Conservation (phyloP, 257 asterid species). For the Paraleonurus japonicus region DNA sequence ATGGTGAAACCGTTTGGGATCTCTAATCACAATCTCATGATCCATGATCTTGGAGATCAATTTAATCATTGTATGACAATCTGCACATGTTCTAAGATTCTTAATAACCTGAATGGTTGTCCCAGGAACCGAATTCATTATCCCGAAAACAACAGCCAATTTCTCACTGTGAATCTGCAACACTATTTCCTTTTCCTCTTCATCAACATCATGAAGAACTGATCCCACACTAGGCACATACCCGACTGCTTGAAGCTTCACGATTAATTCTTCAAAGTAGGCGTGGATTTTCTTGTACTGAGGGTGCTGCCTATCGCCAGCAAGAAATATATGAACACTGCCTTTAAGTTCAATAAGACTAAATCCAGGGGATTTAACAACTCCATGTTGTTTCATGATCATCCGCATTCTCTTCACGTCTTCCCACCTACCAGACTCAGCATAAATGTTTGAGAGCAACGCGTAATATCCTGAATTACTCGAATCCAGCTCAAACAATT, state of each 20-base stretch:
- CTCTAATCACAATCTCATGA: constrained; percentile 79
- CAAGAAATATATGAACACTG: constrained; percentile 56
- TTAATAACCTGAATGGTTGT: constrained; percentile 69
- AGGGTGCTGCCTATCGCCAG: constrained; percentile 75
- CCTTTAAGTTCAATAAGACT: constrained; percentile 83
- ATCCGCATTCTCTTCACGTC: constrained; percentile 72
- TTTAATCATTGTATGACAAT: constrained; percentile 72
- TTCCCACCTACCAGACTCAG: constrained; percentile 92
- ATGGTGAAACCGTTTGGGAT: constrained; percentile 89
- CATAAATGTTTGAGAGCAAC: constrained; percentile 76
- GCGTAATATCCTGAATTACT: constrained; percentile 78
- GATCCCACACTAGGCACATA: constrained; percentile 61
- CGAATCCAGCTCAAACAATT: constrained; percentile 75
- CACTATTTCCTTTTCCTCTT: constrained; percentile 73
- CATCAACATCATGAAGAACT: constrained; percentile 81
- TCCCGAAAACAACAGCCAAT: constrained; percentile 84
- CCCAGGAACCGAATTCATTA: constrained; percentile 71
- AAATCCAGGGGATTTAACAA: constrained; percentile 81
- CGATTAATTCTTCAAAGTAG: constrained; percentile 54
- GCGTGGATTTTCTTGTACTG: constrained; percentile 57
- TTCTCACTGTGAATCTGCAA: constrained; percentile 82
- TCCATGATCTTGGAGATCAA: constrained; percentile 61
- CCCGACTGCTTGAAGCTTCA: constrained; percentile 71
- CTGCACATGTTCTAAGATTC: constrained; percentile 81
- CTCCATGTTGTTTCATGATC: constrained; percentile 57